Conservation (phyloP, 2,329 filamentous ascomycete species). For the Dactylella cylindrospora region DNA sequence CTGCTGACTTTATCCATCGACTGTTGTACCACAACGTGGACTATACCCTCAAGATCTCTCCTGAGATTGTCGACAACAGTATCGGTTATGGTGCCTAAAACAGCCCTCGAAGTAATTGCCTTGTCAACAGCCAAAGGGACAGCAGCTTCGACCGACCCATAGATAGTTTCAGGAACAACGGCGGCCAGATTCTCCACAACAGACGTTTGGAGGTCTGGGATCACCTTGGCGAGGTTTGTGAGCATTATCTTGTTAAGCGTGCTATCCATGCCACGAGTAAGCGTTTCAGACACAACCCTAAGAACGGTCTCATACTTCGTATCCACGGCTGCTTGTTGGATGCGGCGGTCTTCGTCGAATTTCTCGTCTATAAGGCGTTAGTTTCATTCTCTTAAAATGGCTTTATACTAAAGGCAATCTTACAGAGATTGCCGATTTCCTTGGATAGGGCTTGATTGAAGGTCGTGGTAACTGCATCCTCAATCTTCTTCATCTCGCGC, state of each 20-base stretch:
- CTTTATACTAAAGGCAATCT: slow-evolving; percentile 51
- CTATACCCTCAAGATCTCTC: slow-evolving; percentile 46
- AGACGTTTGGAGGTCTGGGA: slow-evolving; percentile 74
- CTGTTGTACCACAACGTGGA: slow-evolving; percentile 31
- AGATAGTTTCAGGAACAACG: slow-evolving; percentile 66
- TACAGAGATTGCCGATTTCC: slow-evolving; percentile 59
- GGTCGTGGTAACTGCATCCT: slow-evolving; percentile 55
- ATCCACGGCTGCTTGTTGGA: slow-evolving; percentile 63
- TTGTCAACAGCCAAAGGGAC: slow-evolving; percentile 65
- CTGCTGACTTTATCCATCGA: slow-evolving; percentile 38
- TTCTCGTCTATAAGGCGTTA: slow-evolving; percentile 56
- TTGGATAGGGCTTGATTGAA: slow-evolving; percentile 64
- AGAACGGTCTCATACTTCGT: slow-evolving; percentile 71
- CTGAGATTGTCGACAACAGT: slow-evolving; percentile 43
- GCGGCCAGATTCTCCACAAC: slow-evolving; percentile 68
- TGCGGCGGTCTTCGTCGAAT: slow-evolving; percentile 69
- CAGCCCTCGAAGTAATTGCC: slow-evolving; percentile 20
- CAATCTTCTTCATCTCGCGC: slow-evolving; percentile 53
- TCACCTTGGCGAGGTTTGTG: slow-evolving; percentile 72
- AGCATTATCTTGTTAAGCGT: slow-evolving; percentile 75
- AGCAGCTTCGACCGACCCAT: slow-evolving; percentile 70
- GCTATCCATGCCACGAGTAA: slow-evolving; percentile 72
- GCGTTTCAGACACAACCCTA: slow-evolving; percentile 66
- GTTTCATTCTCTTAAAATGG: slow-evolving; percentile 53
- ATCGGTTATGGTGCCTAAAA: slow-evolving; percentile 23